These are phyloP conservation scores for Tricholoma bakamatsutake DNA, from an alignment of 768 basidiomycete species.

Conservation along the genomic window DNA sequence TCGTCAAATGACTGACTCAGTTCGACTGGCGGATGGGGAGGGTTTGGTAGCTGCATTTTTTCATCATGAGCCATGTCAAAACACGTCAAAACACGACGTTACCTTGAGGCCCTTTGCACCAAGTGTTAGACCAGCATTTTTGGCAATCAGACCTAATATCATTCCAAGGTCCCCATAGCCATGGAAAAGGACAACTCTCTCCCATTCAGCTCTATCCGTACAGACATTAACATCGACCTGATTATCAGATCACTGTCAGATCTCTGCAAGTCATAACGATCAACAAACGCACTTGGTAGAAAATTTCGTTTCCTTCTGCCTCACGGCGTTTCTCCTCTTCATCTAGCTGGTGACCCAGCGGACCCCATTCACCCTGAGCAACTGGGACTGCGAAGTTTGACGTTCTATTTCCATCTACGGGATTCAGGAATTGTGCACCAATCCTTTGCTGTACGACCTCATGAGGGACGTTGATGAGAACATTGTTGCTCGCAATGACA, in stretches of 20 bases:
- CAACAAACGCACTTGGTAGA: conserved; percentile 31
- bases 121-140: conserved; percentile 43
- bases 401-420: conserved; percentile 46
- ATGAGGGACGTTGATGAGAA: conserved; percentile 26
- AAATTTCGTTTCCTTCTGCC: conserved; percentile 27
- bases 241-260: not conserved
- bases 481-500: conserved; percentile 8
- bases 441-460: conserved; percentile 33
- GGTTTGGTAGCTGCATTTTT: conserved; percentile 29
- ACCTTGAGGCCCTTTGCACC: conserved; percentile 56
- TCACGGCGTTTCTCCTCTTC: conserved; percentile 22
- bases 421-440: conserved; percentile 41
- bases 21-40: conserved; percentile 39
- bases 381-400: conserved; percentile 60
- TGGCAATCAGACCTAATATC: conserved; percentile 54
- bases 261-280: not conserved
- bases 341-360: conserved; percentile 20
- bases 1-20: conserved; percentile 44
- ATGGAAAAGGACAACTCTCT: conserved; percentile 48
- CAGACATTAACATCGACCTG: conserved; percentile 66
- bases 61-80: not conserved
- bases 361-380: conserved; percentile 31
- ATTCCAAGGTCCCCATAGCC: conserved; percentile 71
- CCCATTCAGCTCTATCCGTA: conserved; percentile 40
- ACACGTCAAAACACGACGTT: not conserved